A percentile compares a stretch with the other conserved stretches of the same genome.
Conservation (phyloP, 805 yeast genomes). For the Metschnikowia similis region DNA sequence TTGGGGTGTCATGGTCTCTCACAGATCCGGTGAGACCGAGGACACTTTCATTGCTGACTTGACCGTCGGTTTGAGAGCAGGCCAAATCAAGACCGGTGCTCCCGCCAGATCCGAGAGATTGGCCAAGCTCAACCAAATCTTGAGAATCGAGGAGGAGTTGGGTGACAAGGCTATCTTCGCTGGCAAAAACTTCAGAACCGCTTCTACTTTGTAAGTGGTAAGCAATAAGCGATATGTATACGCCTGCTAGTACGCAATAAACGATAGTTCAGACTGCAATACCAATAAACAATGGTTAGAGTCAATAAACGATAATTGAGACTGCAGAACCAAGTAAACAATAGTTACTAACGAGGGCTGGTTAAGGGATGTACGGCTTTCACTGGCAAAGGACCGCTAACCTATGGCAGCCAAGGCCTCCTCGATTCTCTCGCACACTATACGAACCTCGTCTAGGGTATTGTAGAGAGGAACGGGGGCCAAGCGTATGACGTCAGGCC, state of each 20-base stretch:
- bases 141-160: slow-evolving; percentile 97
- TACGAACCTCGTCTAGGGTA: slow-evolving; percentile 58
- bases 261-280: too few species aligned
- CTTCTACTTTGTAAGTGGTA: slow-evolving; percentile 34
- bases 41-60: slow-evolving; percentile 98
- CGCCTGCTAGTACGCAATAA: too few species aligned
- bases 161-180: slow-evolving; percentile 97
- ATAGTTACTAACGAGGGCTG: too few species aligned
- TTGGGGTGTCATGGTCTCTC: slow-evolving; percentile 99
- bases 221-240: neutral
- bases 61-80: slow-evolving; percentile 95
- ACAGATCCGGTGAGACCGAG: slow-evolving; percentile 99
- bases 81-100: slow-evolving; percentile 99
- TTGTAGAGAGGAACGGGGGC: slow-evolving; percentile 87
- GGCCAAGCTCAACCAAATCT: slow-evolving; percentile 97
- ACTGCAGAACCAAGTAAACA: too few species aligned
- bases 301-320: neutral
- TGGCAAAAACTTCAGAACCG: slow-evolving; percentile 79
- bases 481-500: slow-evolving; percentile 86
- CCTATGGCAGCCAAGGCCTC: slow-evolving; percentile 24
- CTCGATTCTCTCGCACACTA: slow-evolving; percentile 43
- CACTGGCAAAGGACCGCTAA: too few species aligned
- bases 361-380: too few species aligned
- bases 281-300: neutral
- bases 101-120: slow-evolving; percentile 99